Conservation (phyloP, 108 stramenopile genomes). For the Stephanodiscus triporus region DNA sequence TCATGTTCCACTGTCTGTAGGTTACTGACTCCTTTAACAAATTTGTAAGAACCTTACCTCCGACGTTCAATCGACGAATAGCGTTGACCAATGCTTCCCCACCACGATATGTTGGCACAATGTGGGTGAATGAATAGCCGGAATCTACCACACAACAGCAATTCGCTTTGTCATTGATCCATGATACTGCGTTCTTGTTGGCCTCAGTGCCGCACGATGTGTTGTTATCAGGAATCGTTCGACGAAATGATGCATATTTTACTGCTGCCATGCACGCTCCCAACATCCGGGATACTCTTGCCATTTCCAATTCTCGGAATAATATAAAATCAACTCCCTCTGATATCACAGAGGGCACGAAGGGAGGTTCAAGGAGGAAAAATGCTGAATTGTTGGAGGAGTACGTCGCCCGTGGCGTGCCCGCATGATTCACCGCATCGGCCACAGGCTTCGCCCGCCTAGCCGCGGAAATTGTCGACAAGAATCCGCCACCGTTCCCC, state of each 20-base stretch:
- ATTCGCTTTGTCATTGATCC: constrained; percentile 58
- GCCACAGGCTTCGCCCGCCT: constrained; percentile 12
- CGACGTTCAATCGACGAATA: constrained; percentile 85
- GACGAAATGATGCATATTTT: constrained; percentile 30
- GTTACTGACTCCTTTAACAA: constrained; percentile 90
- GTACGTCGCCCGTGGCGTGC: constrained; percentile 3
- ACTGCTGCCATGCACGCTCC: constrained; percentile 53
- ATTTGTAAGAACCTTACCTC: constrained; percentile 92
- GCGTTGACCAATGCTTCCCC: constrained; percentile 44
- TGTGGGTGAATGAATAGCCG: constrained; percentile 89
- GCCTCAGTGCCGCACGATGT: constrained; percentile 9
- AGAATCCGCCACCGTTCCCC: constrained; percentile 38
- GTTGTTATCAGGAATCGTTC: neutral
- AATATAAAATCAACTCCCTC: constrained; percentile 48
- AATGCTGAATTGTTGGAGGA: constrained; percentile 33
- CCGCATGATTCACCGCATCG: neutral
- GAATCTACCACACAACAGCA: constrained; percentile 89
- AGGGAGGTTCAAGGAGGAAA: constrained; percentile 49
- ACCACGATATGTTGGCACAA: constrained; percentile 76
- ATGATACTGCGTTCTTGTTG: neutral
- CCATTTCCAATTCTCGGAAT: constrained; percentile 52
- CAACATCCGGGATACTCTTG: constrained; percentile 40
- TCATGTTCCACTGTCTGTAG: constrained; percentile 96
- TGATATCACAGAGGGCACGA: constrained; percentile 49
- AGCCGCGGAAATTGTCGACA: neutral